These are phyloP conservation scores for Vigna reflexopilosa DNA, from an alignment of 306 rosid species.

Conservation along the genomic window DNA sequence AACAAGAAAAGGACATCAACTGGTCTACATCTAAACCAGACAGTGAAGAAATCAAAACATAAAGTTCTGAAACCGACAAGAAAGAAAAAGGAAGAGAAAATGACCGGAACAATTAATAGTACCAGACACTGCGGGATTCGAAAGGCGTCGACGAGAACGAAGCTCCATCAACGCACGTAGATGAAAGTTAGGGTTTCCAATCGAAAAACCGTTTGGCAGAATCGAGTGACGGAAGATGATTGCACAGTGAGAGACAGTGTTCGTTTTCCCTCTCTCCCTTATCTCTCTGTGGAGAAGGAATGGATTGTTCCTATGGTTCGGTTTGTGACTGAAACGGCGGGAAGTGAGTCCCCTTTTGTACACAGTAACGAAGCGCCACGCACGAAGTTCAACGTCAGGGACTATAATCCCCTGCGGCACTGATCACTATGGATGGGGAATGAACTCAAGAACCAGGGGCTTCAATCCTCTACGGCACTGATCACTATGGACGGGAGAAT, in stretches of 20 bases:
- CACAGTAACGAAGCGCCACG: constrained; percentile 29
- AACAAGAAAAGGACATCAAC: background rate
- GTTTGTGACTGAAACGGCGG: constrained; percentile 51
- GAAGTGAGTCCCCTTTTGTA: constrained; percentile 40
- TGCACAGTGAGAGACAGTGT: background rate
- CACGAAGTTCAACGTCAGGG: constrained; percentile 6
- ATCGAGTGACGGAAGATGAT: background rate
- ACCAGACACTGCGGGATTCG: constrained; percentile 46
- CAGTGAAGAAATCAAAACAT: background rate
- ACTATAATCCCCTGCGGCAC: background rate
- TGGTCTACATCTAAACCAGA: background rate
- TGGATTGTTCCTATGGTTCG: constrained; percentile 3
- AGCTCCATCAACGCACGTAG: constrained; percentile 52
- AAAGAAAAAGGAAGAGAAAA: background rate
- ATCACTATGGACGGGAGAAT: background rate
- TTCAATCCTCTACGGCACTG: background rate
- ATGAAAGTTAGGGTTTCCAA: constrained; percentile 43
- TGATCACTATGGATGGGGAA: background rate
- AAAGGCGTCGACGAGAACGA: constrained; percentile 52
- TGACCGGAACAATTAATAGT: background rate
- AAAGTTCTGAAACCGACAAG: background rate
- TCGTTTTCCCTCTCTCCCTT: background rate
- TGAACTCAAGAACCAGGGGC: background rate
- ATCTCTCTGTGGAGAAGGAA: background rate
- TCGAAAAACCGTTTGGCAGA: background rate